Conservation (phyloP, 306 rosid genomes). For the Dicorynia guianensis region DNA sequence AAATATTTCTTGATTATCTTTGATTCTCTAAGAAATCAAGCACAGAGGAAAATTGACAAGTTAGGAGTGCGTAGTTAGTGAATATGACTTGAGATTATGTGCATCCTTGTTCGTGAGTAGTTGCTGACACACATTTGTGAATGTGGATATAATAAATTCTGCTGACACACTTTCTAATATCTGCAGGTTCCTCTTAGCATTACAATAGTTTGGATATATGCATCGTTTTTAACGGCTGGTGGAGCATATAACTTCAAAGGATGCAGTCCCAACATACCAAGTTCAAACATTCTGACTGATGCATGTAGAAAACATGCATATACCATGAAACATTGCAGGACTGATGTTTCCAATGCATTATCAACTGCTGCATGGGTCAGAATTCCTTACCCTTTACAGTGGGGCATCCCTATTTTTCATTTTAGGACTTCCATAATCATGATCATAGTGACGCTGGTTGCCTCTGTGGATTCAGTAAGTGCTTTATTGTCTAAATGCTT, state of each 20-base stretch:
- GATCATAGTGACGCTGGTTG: constrained; percentile 79
- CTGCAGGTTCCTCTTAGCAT: constrained; percentile 90
- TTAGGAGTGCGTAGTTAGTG: too few relatives aligned
- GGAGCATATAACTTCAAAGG: constrained; percentile 91
- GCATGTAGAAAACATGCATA: constrained; percentile 85
- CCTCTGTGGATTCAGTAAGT: constrained; percentile 91
- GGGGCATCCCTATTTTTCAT: constrained; percentile 89
- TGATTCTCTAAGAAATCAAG: constrained; percentile 2
- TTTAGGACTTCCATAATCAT: constrained; percentile 81
- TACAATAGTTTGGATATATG: constrained; percentile 77
- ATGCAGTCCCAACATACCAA: constrained; percentile 79
- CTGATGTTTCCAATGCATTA: constrained; percentile 86
- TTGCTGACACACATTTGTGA: neutral
- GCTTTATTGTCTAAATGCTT: constrained; percentile 34
- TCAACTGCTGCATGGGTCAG: constrained; percentile 81
- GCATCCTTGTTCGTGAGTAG: neutral
- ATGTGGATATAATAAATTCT: constrained; percentile 27
- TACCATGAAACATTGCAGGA: constrained; percentile 86
- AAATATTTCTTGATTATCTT: constrained; percentile 19
- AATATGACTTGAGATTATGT: too few relatives aligned
- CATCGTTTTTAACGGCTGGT: constrained; percentile 88
- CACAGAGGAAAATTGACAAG: neutral
- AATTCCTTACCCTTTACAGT: constrained; percentile 86
- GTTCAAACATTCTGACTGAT: constrained; percentile 83
- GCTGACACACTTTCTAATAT: constrained; percentile 36